Conservation (phyloP, 768 basidiomycete species). For the Boletus vinaceobasis region DNA sequence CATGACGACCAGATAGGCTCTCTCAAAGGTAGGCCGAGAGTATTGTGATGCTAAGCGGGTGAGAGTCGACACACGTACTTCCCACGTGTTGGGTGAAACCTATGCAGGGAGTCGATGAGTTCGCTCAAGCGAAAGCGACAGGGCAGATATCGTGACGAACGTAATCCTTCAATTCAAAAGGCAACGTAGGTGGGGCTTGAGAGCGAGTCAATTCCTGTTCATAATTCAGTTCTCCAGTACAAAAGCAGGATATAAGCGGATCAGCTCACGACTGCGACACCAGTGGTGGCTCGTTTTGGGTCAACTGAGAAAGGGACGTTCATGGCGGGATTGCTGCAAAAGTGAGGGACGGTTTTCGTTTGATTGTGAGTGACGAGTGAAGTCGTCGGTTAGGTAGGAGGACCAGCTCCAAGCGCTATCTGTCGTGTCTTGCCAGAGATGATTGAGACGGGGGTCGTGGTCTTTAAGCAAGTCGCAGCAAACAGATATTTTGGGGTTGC, state of each 20-base stretch:
- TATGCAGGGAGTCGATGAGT: slow-evolving; percentile 13
- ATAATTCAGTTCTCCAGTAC: not conserved
- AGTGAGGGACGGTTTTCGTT: not conserved
- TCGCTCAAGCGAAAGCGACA: not conserved
- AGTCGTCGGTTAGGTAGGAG: slow-evolving; percentile 5
- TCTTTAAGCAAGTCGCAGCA: not conserved
- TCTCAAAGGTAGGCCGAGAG: slow-evolving; percentile 44
- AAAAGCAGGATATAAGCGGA: not conserved
- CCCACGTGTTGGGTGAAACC: slow-evolving; percentile 46
- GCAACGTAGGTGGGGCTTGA: slow-evolving; percentile 31
- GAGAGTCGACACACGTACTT: slow-evolving; percentile 38
- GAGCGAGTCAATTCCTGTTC: slow-evolving; percentile 34
- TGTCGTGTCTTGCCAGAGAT: not conserved
- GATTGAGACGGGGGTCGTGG: not conserved
- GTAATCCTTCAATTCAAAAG: slow-evolving; percentile 35
- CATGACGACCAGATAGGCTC: slow-evolving; percentile 37
- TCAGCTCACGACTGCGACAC: slow-evolving; percentile 26
- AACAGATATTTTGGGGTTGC: not conserved
- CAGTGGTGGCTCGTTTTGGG: slow-evolving; percentile 15
- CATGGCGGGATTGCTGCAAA: slow-evolving; percentile 7
- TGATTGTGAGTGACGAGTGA: not conserved
- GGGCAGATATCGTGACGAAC: slow-evolving; percentile 27
- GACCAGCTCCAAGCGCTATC: slow-evolving; percentile 19
- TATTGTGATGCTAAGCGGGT: slow-evolving; percentile 36
- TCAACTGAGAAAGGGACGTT: slow-evolving; percentile 6